A percentile compares a stretch with the other conserved stretches of the same genome.
phyloP scores from a whole-genome alignment of 1,284 basidiomycete species.

The Volvariella volvacea region DNA sequence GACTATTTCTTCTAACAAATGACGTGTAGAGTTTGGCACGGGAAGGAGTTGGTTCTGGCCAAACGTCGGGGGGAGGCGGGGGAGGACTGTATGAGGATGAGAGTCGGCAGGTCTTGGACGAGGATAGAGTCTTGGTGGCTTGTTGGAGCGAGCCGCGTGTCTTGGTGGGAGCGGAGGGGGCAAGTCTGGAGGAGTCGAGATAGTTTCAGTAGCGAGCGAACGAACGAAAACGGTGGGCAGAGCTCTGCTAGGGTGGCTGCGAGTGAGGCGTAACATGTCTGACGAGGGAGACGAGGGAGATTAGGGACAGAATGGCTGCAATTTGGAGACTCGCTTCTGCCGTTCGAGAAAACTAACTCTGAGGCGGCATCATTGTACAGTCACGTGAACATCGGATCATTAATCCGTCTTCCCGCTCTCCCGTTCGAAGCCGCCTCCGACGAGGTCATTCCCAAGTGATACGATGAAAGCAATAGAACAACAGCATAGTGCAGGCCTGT shows the following conservation, averaged over 20 bases:
- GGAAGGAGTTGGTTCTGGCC: slow-evolving; percentile 78
- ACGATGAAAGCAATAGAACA: too few species aligned
- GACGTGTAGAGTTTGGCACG: slow-evolving; percentile 69
- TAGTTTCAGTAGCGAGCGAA: slow-evolving; percentile 43
- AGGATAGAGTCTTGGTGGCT: slow-evolving; percentile 34
- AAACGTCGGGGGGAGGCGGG: slow-evolving; percentile 62
- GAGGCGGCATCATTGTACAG: too few species aligned
- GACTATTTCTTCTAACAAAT: slow-evolving; percentile 73
- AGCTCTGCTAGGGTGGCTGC: slow-evolving; percentile 8
- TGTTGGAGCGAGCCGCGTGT: slow-evolving; percentile 16
- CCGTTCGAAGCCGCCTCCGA: too few species aligned
- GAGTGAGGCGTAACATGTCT: slow-evolving; percentile 13
- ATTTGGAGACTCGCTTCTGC: too few species aligned
- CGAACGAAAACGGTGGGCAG: slow-evolving; percentile 26
- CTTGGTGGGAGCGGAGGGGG: slow-evolving; percentile 25
- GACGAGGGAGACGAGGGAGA: slow-evolving; percentile 16
- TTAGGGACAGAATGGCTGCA: too few species aligned
- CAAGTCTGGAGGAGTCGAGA: slow-evolving; percentile 23
- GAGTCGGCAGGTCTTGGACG: slow-evolving; percentile 46
- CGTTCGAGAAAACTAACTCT: too few species aligned
- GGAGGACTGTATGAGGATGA: slow-evolving; percentile 34
- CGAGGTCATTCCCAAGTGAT: too few species aligned
- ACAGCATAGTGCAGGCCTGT: too few species aligned
- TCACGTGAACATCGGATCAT: too few species aligned
- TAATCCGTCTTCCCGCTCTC: too few species aligned